These are phyloP conservation scores for Rhododendron henanense DNA, from an alignment of 148 eudicot species.

Conservation along the genomic window DNA sequence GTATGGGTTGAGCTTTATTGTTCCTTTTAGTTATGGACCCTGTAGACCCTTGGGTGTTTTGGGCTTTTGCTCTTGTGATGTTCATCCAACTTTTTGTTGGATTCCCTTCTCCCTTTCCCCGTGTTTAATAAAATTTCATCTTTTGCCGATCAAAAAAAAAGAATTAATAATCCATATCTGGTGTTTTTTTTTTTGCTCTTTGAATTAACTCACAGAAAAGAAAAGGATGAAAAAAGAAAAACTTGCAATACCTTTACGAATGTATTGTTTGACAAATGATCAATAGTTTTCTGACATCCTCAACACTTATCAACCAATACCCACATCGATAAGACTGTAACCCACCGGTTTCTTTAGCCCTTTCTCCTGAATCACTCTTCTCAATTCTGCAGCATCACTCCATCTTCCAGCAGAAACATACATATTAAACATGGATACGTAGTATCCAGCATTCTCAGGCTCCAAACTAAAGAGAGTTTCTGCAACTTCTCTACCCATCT, in stretches of 20 bases:
- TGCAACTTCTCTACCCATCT: slow-evolving; percentile 44
- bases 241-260: neutral
- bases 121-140: too few species aligned
- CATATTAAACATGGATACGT: slow-evolving; percentile 35
- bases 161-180: neutral
- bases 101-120: too few species aligned
- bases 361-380: slow-evolving; percentile 26
- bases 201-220: neutral
- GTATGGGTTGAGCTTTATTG: too few species aligned
- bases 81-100: too few species aligned
- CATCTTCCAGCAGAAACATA: slow-evolving; percentile 48
- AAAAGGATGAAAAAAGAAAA: neutral
- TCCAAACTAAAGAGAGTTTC: slow-evolving; percentile 34
- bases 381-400: slow-evolving; percentile 44
- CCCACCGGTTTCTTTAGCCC: slow-evolving; percentile 32
- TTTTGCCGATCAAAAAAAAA: too few species aligned
- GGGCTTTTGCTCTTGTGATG: too few species aligned
- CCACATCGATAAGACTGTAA: slow-evolving; percentile 34
- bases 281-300: neutral
- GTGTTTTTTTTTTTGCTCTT: neutral
- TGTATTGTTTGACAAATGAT: neutral
- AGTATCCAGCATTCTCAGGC: slow-evolving; percentile 38
- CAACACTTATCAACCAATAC: slow-evolving; percentile 8
- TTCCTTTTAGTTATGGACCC: too few species aligned
- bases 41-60: too few species aligned